A percentile compares a stretch with the other conserved stretches of the same genome.
phyloP scores from a whole-genome alignment of 768 basidiomycete species.

The Inosperma sp. region DNA sequence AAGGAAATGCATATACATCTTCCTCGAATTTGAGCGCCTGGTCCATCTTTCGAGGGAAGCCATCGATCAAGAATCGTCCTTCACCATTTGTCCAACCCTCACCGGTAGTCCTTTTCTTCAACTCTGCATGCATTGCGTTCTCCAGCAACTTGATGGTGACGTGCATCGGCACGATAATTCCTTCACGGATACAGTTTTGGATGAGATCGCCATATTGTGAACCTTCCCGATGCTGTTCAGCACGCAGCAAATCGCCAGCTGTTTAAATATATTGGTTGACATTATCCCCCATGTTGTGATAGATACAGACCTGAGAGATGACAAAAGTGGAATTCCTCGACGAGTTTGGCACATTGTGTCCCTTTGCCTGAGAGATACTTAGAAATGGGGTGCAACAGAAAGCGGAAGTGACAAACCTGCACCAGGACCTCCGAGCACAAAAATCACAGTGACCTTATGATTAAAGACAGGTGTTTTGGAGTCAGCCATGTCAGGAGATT shows the following conservation, averaged over 20 bases:
- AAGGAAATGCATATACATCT: conserved; percentile 44
- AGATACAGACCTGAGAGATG: conserved; percentile 79
- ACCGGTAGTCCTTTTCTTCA: conserved; percentile 40
- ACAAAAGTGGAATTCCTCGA: conserved; percentile 79
- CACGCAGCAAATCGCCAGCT: conserved; percentile 98
- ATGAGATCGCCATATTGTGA: conserved; percentile 84
- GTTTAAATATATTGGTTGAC: conserved; percentile 9
- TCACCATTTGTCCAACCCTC: conserved; percentile 64
- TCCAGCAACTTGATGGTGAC: conserved; percentile 94
- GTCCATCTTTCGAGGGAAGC: conserved; percentile 98
- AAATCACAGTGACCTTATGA: conserved; percentile 78
- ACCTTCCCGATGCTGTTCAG: conserved; percentile 84
- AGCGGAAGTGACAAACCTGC: conserved; percentile 54
- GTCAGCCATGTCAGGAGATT: conserved; percentile 12
- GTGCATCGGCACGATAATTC: conserved; percentile 93
- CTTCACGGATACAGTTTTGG: conserved; percentile 82
- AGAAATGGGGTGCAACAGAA: conserved; percentile 1
- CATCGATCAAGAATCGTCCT: conserved; percentile 92
- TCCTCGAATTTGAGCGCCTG: conserved; percentile 91
- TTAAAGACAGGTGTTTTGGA: conserved; percentile 67
- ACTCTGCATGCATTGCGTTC: conserved; percentile 76
- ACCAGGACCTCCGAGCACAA: conserved; percentile 95
- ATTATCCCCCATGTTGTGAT: conserved; percentile 6
- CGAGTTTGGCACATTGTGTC: conserved; percentile 85
- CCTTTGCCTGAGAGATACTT: conserved; percentile 73